These are phyloP conservation scores for Haematococcus lacustris DNA, from an alignment of 139 green algal genomes.

Conservation along the genomic window DNA sequence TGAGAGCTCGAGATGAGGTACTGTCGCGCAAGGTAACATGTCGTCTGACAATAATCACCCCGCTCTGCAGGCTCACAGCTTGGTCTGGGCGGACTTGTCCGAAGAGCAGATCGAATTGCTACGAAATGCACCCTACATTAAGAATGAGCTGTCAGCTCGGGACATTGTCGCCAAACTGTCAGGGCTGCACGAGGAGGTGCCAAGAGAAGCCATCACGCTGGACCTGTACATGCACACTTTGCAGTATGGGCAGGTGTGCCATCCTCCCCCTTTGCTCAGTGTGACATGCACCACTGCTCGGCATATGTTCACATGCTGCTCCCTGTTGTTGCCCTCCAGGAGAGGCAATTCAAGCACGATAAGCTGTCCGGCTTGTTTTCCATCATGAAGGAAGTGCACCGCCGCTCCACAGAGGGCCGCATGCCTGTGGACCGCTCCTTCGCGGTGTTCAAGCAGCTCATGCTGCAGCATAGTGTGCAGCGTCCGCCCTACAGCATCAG, in stretches of 20 bases:
- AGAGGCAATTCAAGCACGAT: conserved; percentile 32
- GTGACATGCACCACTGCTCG: no score
- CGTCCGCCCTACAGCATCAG: conserved; percentile 59
- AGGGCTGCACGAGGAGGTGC: no score
- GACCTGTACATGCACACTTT: conserved; percentile 31
- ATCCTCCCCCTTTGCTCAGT: no score
- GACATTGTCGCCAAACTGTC: conserved; percentile 31
- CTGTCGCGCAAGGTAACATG: no score
- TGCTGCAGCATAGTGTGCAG: conserved; percentile 55
- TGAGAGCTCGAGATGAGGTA: no score
- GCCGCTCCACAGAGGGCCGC: conserved; percentile 6
- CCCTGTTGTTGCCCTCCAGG: conserved; percentile 7
- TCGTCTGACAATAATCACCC: no score
- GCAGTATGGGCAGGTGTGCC: conserved; percentile 24
- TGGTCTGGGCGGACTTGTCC: conserved; percentile 33
- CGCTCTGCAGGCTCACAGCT: conserved; percentile 16
- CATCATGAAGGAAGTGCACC: conserved; percentile 50
- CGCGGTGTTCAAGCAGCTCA: conserved; percentile 30
- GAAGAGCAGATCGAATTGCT: conserved; percentile 24
- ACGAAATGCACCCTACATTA: conserved; percentile 16
- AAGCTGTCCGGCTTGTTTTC: conserved; percentile 53
- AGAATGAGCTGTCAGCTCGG: conserved; percentile 19
- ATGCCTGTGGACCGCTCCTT: conserved; percentile 52
- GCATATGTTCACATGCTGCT: no score
- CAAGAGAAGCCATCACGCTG: conserved; percentile 21